Conservation (phyloP, 1,284 basidiomycete species). For the Cronartium quercuum region DNA sequence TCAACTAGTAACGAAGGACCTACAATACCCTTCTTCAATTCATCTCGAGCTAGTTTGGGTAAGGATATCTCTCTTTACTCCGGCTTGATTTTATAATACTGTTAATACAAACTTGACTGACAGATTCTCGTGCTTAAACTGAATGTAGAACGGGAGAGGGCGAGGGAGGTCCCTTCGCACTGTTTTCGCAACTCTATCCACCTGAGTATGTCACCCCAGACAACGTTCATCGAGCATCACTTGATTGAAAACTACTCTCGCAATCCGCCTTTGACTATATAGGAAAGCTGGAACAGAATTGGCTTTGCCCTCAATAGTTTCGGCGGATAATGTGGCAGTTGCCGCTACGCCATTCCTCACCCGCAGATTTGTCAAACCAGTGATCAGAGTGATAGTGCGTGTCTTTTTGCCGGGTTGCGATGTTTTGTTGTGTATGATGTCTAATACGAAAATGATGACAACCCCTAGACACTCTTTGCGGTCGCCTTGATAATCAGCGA, state of each 20-base stretch:
- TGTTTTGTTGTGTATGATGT: no score
- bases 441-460: no score
- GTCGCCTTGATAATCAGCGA: slow-evolving; percentile 38
- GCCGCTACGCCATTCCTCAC: slow-evolving; percentile 26
- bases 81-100: neutral
- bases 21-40: neutral
- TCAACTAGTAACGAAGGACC: no score
- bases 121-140: neutral
- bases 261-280: neutral
- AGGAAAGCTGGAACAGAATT: slow-evolving; percentile 23
- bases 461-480: slow-evolving; percentile 30
- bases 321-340: neutral
- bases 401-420: neutral
- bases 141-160: slow-evolving; percentile 29
- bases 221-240: neutral
- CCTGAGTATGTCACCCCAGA: slow-evolving; percentile 12
- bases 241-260: neutral
- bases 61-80: neutral
- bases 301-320: slow-evolving; percentile 25
- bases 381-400: slow-evolving; percentile 31
- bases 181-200: slow-evolving; percentile 38
- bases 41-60: slow-evolving; percentile 1
- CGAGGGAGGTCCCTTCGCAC: slow-evolving; percentile 36
- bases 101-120: neutral
- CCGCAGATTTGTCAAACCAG: slow-evolving; percentile 20